phyloP scores from a whole-genome alignment of 176 grass and related monocot species.

The Pharus latifolius region DNA sequence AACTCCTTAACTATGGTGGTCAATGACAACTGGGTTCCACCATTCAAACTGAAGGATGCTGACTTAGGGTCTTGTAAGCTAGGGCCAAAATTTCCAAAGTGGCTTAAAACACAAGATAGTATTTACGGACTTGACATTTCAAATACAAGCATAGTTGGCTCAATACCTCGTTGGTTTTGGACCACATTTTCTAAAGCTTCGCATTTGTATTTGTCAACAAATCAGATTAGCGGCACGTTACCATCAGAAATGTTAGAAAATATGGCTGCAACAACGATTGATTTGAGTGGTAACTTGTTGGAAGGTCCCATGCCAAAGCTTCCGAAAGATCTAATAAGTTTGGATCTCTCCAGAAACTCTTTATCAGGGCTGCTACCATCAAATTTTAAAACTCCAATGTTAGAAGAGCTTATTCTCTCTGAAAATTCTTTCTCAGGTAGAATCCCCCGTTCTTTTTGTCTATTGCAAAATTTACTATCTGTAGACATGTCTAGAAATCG shows the following conservation, averaged over 20 bases:
- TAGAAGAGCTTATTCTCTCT: neutral
- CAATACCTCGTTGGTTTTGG: slow-evolving; percentile 29
- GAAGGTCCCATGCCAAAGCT: neutral
- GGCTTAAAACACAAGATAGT: neutral
- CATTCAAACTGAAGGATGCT: neutral
- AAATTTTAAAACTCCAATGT: neutral
- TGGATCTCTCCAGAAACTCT: neutral
- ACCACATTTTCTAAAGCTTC: neutral
- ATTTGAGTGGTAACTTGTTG: neutral
- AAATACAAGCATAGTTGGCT: neutral
- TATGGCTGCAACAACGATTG: neutral
- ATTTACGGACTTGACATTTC: neutral
- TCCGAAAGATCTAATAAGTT: neutral
- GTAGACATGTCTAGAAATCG: neutral
- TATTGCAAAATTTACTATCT: neutral
- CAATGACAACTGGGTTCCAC: neutral
- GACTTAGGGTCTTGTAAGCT: neutral
- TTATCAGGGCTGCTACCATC: neutral
- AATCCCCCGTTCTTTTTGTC: neutral
- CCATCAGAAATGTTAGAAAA: neutral
- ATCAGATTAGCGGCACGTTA: neutral
- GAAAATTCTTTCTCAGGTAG: neutral
- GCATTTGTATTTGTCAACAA: neutral
- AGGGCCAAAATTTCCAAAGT: slow-evolving; percentile 14
- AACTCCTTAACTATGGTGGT: neutral